Evolutionary conservation across 2,329 filamentous ascomycete species (phyloP), one percentile per base, ranked within the genome.

Genomic region (Colletotrichum melonis): DNA sequence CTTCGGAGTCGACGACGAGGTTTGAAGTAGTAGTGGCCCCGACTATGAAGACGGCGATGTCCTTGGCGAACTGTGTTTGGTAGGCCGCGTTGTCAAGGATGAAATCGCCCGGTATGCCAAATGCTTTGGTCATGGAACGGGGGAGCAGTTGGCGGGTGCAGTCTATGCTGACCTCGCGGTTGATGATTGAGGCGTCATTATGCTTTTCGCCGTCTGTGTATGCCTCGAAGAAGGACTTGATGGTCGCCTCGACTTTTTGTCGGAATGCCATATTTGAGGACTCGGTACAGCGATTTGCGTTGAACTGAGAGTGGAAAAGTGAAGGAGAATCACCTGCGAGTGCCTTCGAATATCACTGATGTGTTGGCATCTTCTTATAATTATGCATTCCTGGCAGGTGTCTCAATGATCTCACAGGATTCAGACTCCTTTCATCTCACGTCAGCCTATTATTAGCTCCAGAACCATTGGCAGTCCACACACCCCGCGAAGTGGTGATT

Each of bases 1-100:
- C 67, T 22, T 73, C 66, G 3, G 67, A 67, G 6, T 73, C 71
- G 56, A 73, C 63, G 57, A 73, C 49, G 42, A 73, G n/a, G 49
- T 73, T 63, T 2, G 62, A 62, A 30, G 70, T 57, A 14, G 58
- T 19, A 35, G 28, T 63, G 28, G 65, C 52, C 8, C 28, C 32
- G 22, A 67, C 57, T 30, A 52, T 65, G 24, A 69, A 52, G 5
- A 63, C 67, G 8, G 46, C 46, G 26, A 62, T 28, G 8, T 73
- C 62, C 6, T 55, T 58, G 9, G 62, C 22, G n/a, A 67, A n/a
- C 7, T 28, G 28, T 9, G 56, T 38, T 6, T 46, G 3, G 42
- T 54, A 70, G 1, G 12, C 24, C 7, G 28, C 46, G 11, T 26
- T 70, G 19, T 69, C 57, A 38, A 70, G 42, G 19, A 8, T 16